These are phyloP conservation scores for Antarctomyces pellizariae DNA, from an alignment of 495 filamentous ascomycete genomes.

Conservation along the genomic window DNA sequence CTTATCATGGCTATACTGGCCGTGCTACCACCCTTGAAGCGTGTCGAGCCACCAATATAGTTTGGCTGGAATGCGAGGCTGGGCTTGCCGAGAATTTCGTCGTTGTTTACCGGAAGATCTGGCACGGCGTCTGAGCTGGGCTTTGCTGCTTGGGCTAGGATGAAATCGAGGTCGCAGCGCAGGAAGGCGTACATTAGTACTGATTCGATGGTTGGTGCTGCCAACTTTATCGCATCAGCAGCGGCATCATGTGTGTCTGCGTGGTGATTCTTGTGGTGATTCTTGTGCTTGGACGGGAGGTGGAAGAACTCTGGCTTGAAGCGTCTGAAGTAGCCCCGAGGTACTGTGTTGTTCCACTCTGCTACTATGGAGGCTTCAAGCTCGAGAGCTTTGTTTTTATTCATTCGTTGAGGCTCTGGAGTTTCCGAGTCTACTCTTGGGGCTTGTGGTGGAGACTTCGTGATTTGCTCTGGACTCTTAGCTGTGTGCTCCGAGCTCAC, in stretches of 20 bases:
- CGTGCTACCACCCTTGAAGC: slow-evolving; percentile 82
- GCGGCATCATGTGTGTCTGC: slow-evolving; percentile 8
- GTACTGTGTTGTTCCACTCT: slow-evolving; percentile 65
- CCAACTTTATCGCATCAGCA: slow-evolving; percentile 9
- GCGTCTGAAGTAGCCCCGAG: slow-evolving; percentile 81
- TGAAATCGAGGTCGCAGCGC: slow-evolving; percentile 76
- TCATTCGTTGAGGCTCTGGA: slow-evolving; percentile 13
- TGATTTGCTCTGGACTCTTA: slow-evolving; percentile 12
- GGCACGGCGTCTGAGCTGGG: slow-evolving; percentile 41
- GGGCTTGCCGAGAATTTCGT: slow-evolving; percentile 51
- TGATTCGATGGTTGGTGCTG: slow-evolving; percentile 27
- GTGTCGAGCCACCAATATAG: slow-evolving; percentile 40
- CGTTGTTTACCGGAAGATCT: slow-evolving; percentile 56
- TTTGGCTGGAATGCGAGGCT: slow-evolving; percentile 26
- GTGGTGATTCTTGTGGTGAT: neutral
- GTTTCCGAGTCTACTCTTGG: slow-evolving; percentile 14
- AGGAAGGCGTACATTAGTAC: slow-evolving; percentile 80
- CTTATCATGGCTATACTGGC: slow-evolving; percentile 75
- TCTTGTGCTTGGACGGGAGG: slow-evolving; percentile 12
- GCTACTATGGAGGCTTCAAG: slow-evolving; percentile 44
- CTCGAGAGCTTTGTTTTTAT: slow-evolving; percentile 23
- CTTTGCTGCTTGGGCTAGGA: slow-evolving; percentile 59
- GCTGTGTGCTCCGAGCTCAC: slow-evolving; percentile 13
- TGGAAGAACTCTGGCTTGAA: slow-evolving; percentile 51
- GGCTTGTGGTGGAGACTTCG: slow-evolving; percentile 9